Conservation (phyloP, 768 basidiomycete species). For the Antrodiella citrinella region DNA sequence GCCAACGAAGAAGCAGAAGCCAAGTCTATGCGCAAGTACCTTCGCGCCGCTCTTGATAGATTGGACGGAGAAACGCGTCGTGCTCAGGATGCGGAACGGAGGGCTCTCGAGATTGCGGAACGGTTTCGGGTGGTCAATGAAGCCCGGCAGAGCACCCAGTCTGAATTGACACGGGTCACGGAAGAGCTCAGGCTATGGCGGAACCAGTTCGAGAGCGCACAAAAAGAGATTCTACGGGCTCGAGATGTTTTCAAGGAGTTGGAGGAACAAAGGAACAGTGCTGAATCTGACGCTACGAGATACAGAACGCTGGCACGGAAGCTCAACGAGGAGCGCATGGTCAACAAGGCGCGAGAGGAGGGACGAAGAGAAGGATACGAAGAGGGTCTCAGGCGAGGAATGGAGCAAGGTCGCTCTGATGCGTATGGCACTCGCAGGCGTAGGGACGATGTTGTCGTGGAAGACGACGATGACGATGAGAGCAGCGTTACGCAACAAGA, state of each 20-base stretch:
- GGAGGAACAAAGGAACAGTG: conserved; percentile 33
- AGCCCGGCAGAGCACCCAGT: conserved; percentile 29
- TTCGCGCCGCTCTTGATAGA: conserved; percentile 21
- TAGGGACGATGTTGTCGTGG: neutral
- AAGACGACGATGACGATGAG: conserved; percentile 1
- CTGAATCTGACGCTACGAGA: conserved; percentile 36
- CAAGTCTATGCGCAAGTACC: conserved; percentile 20
- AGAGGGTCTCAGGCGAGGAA: conserved; percentile 28
- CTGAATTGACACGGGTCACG: conserved; percentile 27
- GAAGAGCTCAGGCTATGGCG: conserved; percentile 41
- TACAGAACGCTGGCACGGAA: conserved; percentile 37
- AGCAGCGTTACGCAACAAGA: neutral
- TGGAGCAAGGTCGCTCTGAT: conserved; percentile 15
- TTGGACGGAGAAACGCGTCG: conserved; percentile 35
- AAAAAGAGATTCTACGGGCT: conserved; percentile 35
- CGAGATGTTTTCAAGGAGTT: conserved; percentile 35
- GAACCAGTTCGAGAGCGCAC: conserved; percentile 35
- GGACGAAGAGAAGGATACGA: conserved; percentile 32
- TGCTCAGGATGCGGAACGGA: conserved; percentile 36
- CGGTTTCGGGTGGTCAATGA: conserved; percentile 34
- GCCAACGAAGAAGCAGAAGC: conserved; percentile 17
- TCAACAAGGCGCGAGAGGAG: conserved; percentile 35
- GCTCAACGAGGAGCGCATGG: conserved; percentile 33
- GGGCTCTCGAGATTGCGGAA: conserved; percentile 38
- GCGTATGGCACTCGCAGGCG: neutral